phyloP scores from a whole-genome alignment of 768 basidiomycete species.

The Leucosporidium scottii region DNA sequence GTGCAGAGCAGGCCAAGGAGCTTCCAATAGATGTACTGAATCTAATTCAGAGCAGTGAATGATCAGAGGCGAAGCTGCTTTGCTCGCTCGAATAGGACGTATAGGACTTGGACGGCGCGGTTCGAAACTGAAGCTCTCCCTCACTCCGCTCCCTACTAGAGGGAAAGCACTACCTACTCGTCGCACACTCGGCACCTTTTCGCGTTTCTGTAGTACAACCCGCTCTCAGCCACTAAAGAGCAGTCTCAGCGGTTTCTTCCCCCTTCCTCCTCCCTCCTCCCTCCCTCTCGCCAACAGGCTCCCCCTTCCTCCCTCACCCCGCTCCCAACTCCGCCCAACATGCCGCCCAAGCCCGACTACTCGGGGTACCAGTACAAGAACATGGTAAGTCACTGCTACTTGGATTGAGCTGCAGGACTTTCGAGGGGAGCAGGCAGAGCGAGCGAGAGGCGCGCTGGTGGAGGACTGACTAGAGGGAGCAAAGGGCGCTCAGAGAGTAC shows the following conservation, averaged over 20 bases:
- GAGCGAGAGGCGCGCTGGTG: not conserved
- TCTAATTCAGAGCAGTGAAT: not conserved
- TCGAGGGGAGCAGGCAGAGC: not conserved
- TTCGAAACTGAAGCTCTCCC: not conserved
- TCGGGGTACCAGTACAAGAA: slow-evolving; percentile 80
- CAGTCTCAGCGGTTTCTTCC: too few relatives aligned
- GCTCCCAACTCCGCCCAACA: not conserved
- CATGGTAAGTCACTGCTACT: slow-evolving; percentile 18
- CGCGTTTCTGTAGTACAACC: not conserved
- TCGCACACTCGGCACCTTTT: not conserved
- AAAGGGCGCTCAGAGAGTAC: not conserved
- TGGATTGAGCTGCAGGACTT: not conserved
- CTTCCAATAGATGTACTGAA: not conserved
- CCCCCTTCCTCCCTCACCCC: not conserved
- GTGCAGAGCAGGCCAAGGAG: not conserved
- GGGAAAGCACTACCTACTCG: not conserved
- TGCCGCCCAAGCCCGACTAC: not conserved
- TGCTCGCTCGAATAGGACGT: too few relatives aligned
- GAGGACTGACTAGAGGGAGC: not conserved
- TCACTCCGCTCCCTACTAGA: not conserved
- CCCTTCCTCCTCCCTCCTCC: not conserved
- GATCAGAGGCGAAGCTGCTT: not conserved
- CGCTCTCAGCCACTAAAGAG: not conserved
- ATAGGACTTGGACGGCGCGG: not conserved
- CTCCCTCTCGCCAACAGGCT: not conserved